These are phyloP conservation scores for Xylogone sp. DNA, from an alignment of 2,329 filamentous ascomycete species.

Conservation along the genomic window DNA sequence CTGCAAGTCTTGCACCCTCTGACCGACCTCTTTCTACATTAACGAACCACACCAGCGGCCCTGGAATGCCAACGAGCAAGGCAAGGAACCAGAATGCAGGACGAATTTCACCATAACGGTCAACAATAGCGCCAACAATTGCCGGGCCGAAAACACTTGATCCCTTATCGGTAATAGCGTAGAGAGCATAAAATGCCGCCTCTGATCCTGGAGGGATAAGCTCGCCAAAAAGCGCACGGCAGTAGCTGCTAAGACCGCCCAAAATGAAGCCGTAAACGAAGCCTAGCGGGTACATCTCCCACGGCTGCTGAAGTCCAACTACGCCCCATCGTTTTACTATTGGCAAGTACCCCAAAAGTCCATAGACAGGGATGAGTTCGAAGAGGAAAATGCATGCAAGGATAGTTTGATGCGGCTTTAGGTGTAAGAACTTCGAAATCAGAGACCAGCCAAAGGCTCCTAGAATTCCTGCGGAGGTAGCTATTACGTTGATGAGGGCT, in stretches of 20 bases:
- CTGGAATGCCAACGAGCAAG: slow-evolving; percentile 75
- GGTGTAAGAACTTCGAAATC: slow-evolving; percentile 64
- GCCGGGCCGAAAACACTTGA: slow-evolving; percentile 90
- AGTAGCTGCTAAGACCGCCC: slow-evolving; percentile 89
- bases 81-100: slow-evolving; percentile 92
- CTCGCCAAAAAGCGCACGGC: slow-evolving; percentile 86
- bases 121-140: slow-evolving; percentile 90
- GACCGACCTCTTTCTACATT: slow-evolving; percentile 75
- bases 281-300: slow-evolving; percentile 94
- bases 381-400: slow-evolving; percentile 88
- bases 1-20: slow-evolving; percentile 63
- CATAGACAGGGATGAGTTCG: slow-evolving; percentile 89
- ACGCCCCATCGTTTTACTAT: slow-evolving; percentile 71
- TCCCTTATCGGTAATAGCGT: slow-evolving; percentile 96
- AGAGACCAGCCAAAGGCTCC: slow-evolving; percentile 89
- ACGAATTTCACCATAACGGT: slow-evolving; percentile 74
- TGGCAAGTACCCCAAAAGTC: slow-evolving; percentile 81
- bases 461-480: slow-evolving; percentile 75
- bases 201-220: slow-evolving; percentile 92
- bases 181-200: slow-evolving; percentile 93
- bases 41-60: slow-evolving; percentile 80
- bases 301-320: slow-evolving; percentile 83
- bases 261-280: slow-evolving; percentile 91
- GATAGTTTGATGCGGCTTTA: slow-evolving; percentile 83
- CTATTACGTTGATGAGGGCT: slow-evolving; percentile 90